Evolutionary conservation across 495 filamentous ascomycete genomes (phyloP), one percentile per base, ranked within the genome.

Genomic region (Hyaloscypha variabilis): DNA sequence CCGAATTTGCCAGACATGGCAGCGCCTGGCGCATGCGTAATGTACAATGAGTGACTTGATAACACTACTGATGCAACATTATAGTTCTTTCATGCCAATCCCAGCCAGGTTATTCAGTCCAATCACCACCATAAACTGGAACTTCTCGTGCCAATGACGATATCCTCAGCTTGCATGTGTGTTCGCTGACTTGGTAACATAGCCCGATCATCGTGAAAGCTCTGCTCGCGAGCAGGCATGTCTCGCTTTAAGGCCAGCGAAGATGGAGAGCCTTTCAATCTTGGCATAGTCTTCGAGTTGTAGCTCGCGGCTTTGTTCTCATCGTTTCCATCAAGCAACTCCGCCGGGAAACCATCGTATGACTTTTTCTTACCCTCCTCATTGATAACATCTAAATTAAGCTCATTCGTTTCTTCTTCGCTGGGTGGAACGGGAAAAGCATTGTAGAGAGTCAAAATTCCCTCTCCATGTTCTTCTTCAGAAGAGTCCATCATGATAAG

Each of bases 131-230:
- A 58, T 3, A 69, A 54, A 54, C 67, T 69, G 4, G 67, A 62
- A 42, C 67, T 62, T 62, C 67, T 69, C 17, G 36, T 1, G 14
- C 54, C 55, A 17, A 51, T 29, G 25, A 46, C 6, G 19, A 46
- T 46, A 46, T 46, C 19, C 19, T 46, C 39, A 28, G 36, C 42
- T 8, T 19, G 24, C 21, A 50, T 39, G 2, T 62, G 5, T 52
- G 54, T 46, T 24, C 51, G 21, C 31, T 71, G 69, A 61, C 69
- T 69, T 1, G 69, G 69, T 28, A 71, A 53, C 34, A 67, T n/a
- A 1, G 59, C 63, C 54, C 69, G 56, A 36, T 71, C 69, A 58
- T 69, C 69, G 31, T 71, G 59, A 21, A 64, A 71, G 34, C 46
- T 64, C 1, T 49, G 28, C 8, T 67, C 66, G 60, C 60, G 53